Base-by-base conservation (phyloP, 441 rosid genomes). In the Corymbia calophylla region DNA sequence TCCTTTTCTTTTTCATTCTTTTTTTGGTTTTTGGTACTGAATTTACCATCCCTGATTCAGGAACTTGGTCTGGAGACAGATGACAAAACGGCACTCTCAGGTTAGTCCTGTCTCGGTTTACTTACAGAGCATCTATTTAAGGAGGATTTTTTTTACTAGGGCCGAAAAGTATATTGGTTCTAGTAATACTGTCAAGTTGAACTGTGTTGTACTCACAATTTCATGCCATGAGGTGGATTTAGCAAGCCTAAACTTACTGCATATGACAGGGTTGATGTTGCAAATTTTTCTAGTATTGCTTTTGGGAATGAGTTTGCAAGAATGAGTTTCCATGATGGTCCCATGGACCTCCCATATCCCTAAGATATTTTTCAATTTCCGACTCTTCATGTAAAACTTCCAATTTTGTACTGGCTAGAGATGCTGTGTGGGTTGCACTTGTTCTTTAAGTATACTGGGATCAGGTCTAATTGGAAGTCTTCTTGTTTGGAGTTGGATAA, bases 21-120 rank as follows among this genome's bases (percentile, higher is more conserved):
- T 32, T 35, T 29, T 53, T 16, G 49, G 48, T 91, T 87, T 89
- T 60, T 87, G 56, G 58, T 88, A n/a, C 90, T 53, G 70, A 80
- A 92, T 84, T 91, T 21, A 86, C 64, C 88, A 93, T 55, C 90
- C 44, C 54, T 88, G 53, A 58, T 91, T 90, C 94, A 97, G 99
- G 98, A 97, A 91, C 96, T 97, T 90, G 99, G 98, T 51, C 89
- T 94, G 94, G 99, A 96, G 95, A 95, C 99, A 53, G 98, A 96
- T 92, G 95, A 94, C 93, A 97, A 96, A 94, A 95, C 97, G 81
- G 95, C 97, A 53, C 96, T 97, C 89, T 95, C 95, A 86, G 96
- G 99, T 98, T 87, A 91, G 97, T 91, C 73, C 87, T 86, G 49
- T 85, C 87, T 89, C 87, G 87, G 86, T 32, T 89, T 77, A 77